Conservation (phyloP, 2,329 filamentous ascomycete species). For the Amauroascus verrucosus region DNA sequence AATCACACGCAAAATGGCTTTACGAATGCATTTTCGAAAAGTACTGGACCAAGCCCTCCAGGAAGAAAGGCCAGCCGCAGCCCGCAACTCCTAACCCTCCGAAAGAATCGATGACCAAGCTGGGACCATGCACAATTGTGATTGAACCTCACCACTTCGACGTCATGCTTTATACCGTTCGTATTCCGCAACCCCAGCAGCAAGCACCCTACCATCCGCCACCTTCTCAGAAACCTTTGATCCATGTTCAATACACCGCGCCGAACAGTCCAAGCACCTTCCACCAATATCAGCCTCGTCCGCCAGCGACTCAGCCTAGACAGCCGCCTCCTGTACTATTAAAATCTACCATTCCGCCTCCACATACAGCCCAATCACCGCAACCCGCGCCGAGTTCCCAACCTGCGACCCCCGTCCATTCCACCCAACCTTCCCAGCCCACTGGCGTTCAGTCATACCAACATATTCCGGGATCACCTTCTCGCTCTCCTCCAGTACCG, state of each 20-base stretch:
- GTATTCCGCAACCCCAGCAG: constrained; percentile 37
- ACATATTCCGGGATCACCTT: not conserved
- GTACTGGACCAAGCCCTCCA: constrained; percentile 50
- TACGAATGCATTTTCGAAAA: constrained; percentile 45
- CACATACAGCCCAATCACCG: constrained; percentile 16
- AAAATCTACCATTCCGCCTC: constrained; percentile 21
- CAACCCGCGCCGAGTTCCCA: not conserved
- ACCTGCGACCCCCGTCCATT: not conserved
- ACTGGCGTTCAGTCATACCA: not conserved
- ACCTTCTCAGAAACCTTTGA: constrained; percentile 29
- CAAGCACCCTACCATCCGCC: constrained; percentile 15
- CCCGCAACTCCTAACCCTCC: constrained; percentile 42
- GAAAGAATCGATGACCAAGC: constrained; percentile 44
- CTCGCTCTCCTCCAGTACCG: constrained; percentile 4
- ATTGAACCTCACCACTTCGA: constrained; percentile 56
- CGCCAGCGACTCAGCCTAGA: constrained; percentile 16
- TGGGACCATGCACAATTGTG: constrained; percentile 49
- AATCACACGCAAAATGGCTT: constrained; percentile 50
- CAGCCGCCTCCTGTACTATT: constrained; percentile 19
- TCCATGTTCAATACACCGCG: constrained; percentile 36
- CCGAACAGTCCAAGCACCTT: constrained; percentile 31
- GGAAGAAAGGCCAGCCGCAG: constrained; percentile 42
- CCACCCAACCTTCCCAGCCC: not conserved
- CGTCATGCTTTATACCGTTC: constrained; percentile 47
- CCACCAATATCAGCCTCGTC: constrained; percentile 36